Conservation (phyloP, 1,284 basidiomycete genomes). For the Hemileia vastatrix region DNA sequence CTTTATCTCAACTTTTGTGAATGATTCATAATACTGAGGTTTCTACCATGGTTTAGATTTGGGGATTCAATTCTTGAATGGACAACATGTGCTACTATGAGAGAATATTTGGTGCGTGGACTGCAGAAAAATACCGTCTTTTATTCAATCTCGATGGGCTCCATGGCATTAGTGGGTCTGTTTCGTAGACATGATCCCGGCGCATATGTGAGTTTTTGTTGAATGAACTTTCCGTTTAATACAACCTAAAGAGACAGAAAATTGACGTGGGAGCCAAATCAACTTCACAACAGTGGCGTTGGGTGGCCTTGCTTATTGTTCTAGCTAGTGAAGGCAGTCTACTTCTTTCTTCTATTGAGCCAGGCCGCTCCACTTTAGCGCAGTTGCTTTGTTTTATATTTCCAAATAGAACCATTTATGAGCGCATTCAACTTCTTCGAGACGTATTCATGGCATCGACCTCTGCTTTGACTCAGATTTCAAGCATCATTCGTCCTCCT, state of each 20-base stretch:
- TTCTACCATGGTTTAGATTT: slow-evolving; percentile 1
- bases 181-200: slow-evolving; percentile 6
- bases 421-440: slow-evolving; percentile 13
- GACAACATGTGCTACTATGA: slow-evolving; percentile 12
- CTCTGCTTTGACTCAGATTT: slow-evolving; percentile 7
- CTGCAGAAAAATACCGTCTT: slow-evolving; percentile 2
- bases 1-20: not conserved
- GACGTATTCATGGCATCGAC: slow-evolving; percentile 11
- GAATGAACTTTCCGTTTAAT: not conserved
- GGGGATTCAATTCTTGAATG: slow-evolving; percentile 2
- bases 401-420: slow-evolving; percentile 10
- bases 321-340: slow-evolving; percentile 1
- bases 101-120: slow-evolving; percentile 13
- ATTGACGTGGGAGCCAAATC: too few species aligned
- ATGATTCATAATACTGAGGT: not conserved
- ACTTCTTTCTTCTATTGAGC: slow-evolving; percentile 8
- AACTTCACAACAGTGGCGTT: slow-evolving; percentile 12
- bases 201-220: slow-evolving; percentile 9
- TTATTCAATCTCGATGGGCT: slow-evolving; percentile 6
- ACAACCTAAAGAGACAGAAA: too few species aligned
- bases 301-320: slow-evolving; percentile 4
- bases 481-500: not conserved
- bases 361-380: slow-evolving; percentile 4
- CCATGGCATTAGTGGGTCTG: slow-evolving; percentile 1
- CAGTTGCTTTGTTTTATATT: slow-evolving; percentile 5